Conservation (phyloP, 495 filamentous ascomycete species). For the Hypoxylon cercidicola region DNA sequence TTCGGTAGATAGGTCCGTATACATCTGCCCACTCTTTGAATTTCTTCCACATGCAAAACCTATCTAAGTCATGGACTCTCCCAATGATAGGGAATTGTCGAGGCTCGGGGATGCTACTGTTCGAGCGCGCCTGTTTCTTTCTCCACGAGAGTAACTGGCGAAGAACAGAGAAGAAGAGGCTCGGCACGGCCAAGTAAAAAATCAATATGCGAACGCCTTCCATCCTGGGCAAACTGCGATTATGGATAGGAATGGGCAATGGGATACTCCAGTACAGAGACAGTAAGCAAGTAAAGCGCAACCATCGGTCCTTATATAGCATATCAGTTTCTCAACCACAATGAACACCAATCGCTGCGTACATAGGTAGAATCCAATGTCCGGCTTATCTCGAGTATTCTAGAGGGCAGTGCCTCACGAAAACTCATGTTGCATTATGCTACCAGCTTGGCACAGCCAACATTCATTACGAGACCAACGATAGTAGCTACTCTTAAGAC, state of each 20-base stretch:
- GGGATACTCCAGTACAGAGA: neutral
- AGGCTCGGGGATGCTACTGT: constrained; percentile 54
- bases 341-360: neutral
- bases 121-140: constrained; percentile 31
- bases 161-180: constrained; percentile 54
- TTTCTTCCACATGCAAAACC: constrained; percentile 63
- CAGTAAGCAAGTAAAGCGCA: neutral
- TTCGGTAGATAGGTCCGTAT: constrained; percentile 66
- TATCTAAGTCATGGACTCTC: constrained; percentile 60
- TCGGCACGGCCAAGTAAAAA: constrained; percentile 57
- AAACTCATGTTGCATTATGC: constrained; percentile 3
- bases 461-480: neutral
- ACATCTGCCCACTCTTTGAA: constrained; percentile 67
- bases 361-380: neutral
- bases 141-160: constrained; percentile 53
- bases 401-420: neutral
- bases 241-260: neutral
- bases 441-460: neutral
- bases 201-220: constrained; percentile 49
- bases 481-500: neutral
- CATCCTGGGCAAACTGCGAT: constrained; percentile 28
- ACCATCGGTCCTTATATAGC: neutral
- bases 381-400: neutral
- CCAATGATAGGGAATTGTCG: constrained; percentile 60
- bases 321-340: neutral